Evolutionary conservation across 2,329 filamentous ascomycete species (phyloP).

Genomic region (Ophiostoma australiae): DNA sequence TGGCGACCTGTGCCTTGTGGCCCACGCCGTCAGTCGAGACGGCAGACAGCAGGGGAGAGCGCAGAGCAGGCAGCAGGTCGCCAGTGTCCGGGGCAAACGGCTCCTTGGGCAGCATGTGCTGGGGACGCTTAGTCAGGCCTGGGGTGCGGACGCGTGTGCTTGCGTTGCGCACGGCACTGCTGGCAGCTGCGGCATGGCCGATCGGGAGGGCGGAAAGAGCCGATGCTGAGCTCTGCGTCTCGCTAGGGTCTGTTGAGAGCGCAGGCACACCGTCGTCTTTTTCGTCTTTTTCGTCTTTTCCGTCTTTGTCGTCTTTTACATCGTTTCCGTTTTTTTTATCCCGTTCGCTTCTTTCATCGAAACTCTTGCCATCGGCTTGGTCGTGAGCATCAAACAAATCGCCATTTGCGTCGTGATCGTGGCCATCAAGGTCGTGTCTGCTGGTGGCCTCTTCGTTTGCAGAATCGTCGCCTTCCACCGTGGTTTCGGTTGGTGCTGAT

Average conservation of each 20-base stretch:
- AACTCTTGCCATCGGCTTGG: background rate
- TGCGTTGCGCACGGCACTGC: slow-evolving; percentile 32
- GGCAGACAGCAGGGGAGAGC: slow-evolving; percentile 32
- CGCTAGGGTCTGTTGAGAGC: background rate
- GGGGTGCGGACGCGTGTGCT: slow-evolving; percentile 35
- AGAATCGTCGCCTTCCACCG: background rate
- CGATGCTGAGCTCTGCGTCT: background rate
- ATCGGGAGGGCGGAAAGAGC: background rate
- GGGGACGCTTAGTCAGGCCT: slow-evolving; percentile 31
- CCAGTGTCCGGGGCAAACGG: slow-evolving; percentile 33
- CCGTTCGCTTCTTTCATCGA: background rate
- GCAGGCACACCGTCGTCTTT: background rate
- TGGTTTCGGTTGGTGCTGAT: slow-evolving; percentile 8
- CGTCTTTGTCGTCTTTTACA: background rate
- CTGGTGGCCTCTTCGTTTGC: background rate
- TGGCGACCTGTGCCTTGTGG: slow-evolving; percentile 24
- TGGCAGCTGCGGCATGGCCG: background rate
- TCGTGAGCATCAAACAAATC: background rate
- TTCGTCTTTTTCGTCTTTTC: background rate
- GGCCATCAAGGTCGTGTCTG: background rate
- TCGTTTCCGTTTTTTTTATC: background rate
- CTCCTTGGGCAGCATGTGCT: slow-evolving; percentile 36
- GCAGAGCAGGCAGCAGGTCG: slow-evolving; percentile 32
- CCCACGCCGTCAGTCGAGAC: slow-evolving; percentile 28
- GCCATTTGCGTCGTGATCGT: background rate